A percentile compares a stretch with the other conserved stretches of the same genome.
phyloP scores from a whole-genome alignment of 2,329 filamentous ascomycete genomes.

The Aspergillus sp. region DNA sequence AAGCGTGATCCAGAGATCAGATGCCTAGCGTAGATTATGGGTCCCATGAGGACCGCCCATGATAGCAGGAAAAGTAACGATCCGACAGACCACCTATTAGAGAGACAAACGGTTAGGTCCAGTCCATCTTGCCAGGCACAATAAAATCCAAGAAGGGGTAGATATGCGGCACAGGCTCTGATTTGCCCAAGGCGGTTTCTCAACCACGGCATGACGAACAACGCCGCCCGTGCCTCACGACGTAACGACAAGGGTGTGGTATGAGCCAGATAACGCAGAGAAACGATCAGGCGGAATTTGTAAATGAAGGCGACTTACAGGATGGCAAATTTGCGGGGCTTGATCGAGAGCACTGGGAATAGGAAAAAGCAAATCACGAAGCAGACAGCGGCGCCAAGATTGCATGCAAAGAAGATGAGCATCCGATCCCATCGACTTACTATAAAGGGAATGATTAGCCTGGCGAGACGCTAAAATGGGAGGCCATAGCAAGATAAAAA shows the following conservation, averaged over 20 bases:
- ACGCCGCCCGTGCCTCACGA: constrained; percentile 15
- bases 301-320: constrained; percentile 67
- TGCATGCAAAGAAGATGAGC: constrained; percentile 87
- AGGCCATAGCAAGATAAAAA: constrained; percentile 1
- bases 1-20: constrained; percentile 79
- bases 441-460: constrained; percentile 44
- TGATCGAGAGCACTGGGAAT: constrained; percentile 77
- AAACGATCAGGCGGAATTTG: constrained; percentile 14
- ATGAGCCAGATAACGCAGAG: constrained; percentile 5
- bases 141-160: neutral
- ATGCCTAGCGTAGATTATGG: constrained; percentile 77
- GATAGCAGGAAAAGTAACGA: constrained; percentile 86
- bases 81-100: constrained; percentile 84
- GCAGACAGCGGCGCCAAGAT: constrained; percentile 82
- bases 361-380: constrained; percentile 89
- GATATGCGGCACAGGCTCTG: constrained; percentile 4
- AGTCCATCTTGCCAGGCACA: constrained; percentile 15
- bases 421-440: constrained; percentile 97
- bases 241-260: constrained; percentile 19
- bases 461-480: constrained; percentile 6
- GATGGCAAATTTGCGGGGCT: constrained; percentile 91
- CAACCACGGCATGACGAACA: constrained; percentile 25
- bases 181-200: constrained; percentile 5
- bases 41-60: constrained; percentile 94
- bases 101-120: constrained; percentile 20